Evolutionary conservation across 1,139 yeast genomes (phyloP), one percentile per base, ranked within the genome.

Genomic region (Yamadazyma diospyri): DNA sequence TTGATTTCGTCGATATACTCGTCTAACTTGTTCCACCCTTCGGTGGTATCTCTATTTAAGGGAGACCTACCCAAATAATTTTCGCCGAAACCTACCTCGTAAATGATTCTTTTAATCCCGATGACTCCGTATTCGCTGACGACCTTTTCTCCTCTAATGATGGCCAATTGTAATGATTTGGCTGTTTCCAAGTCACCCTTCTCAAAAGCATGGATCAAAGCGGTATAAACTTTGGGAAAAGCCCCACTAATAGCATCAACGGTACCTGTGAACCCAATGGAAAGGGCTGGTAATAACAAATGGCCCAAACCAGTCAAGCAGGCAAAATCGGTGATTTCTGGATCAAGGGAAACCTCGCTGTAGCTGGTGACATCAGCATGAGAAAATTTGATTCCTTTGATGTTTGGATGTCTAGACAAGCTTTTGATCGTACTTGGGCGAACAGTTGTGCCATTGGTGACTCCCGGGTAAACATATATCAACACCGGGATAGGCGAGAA

Each of bases 391-490:
- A 63, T 58, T 10, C 77, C 77, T 24, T 69, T 71, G 30, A 72
- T 65, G 42, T 71, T 69, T 30, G 59, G 58, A 47, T 70, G 76
- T 29, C 39, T 42, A 11, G 64, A 51, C 25, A 66, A 52, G 24
- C 46, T 45, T 33, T 47, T 51, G 36, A 63, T 55, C 19, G 64
- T 53, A 16, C 51, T 54, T 4, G 60, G 55, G 12, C 50, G 40
- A 20, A 66, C 49, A 25, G 46, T 52, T 30, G 64, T 55, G 17
- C 59, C 59, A 39, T 65, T 66, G 29, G 61, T 53, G 22, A 68
- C 75, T 7, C 76, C 76, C 12, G 78, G 78, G 51, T 61, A 72
- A 41, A 69, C 60, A 58, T 72, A 72, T 37, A 72, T 58, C 45
- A 72, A 46, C 25, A 72, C 55, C 23, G 78, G 78, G 33, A 72